phyloP scores from a whole-genome alignment of 2,329 filamentous ascomycete species.

The Aspergillus fijiensis region DNA sequence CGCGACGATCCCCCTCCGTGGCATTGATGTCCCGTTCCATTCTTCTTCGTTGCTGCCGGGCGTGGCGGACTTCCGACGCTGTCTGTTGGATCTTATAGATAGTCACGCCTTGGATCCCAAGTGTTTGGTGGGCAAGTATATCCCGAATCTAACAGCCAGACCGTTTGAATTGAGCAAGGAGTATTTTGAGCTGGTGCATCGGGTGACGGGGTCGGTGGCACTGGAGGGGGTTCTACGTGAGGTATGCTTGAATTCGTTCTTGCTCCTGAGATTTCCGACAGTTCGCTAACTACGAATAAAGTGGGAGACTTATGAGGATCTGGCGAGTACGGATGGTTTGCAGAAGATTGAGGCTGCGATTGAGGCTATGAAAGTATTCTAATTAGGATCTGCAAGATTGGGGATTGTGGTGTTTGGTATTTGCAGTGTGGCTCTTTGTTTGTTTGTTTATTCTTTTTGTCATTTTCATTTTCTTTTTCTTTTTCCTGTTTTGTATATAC shows the following conservation, averaged over 20 bases:
- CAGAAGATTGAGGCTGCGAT: too few relatives aligned
- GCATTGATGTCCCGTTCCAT: constrained; percentile 11
- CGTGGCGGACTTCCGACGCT: constrained; percentile 5
- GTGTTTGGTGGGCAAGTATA: constrained; percentile 1
- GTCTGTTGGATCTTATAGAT: constrained; percentile 1
- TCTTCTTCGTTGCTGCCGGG: constrained; percentile 3
- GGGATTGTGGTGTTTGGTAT: too few relatives aligned
- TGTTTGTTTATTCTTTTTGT: too few relatives aligned
- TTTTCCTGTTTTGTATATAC: too few relatives aligned
- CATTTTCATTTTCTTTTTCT: too few relatives aligned
- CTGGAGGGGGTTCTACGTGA: not conserved
- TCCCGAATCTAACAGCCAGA: constrained; percentile 6
- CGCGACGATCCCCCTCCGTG: constrained; percentile 5
- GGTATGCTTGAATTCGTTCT: not conserved
- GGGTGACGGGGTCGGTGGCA: not conserved
- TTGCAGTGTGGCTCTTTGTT: too few relatives aligned
- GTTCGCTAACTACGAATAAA: too few relatives aligned
- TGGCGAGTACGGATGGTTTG: too few relatives aligned
- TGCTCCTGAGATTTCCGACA: not conserved
- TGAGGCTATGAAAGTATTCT: too few relatives aligned
- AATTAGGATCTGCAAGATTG: too few relatives aligned
- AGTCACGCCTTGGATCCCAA: not conserved
- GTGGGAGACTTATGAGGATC: too few relatives aligned
- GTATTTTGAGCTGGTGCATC: not conserved
- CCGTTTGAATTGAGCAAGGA: constrained; percentile 4